Percentiles rank a stretch among this genome's conserved stretches.
These are phyloP conservation scores for Borealophlyctis nickersoniae DNA, from an alignment of 192 early-diverging fungal genomes.

Conservation along the genomic window DNA sequence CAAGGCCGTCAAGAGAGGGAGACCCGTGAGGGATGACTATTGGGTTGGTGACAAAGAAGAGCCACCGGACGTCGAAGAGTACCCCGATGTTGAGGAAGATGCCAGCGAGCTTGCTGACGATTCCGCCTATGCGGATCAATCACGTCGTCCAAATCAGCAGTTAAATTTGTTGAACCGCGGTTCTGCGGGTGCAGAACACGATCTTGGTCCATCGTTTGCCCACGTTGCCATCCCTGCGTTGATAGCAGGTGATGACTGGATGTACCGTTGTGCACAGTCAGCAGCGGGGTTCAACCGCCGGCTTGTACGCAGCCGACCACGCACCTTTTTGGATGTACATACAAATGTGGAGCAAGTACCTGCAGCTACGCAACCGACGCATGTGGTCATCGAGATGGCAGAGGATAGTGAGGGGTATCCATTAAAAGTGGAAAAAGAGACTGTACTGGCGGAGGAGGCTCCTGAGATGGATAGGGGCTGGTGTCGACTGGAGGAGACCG, in stretches of 20 bases:
- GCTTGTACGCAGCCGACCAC: conserved; percentile 25
- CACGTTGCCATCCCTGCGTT: conserved; percentile 14
- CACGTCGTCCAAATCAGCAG: neutral
- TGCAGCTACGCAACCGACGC: conserved; percentile 31
- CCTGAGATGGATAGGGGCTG: conserved; percentile 9
- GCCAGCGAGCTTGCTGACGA: neutral
- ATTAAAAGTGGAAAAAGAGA: conserved; percentile 10
- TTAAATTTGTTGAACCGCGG: neutral
- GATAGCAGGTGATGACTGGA: conserved; percentile 20
- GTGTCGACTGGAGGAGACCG: neutral
- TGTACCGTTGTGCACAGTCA: conserved; percentile 35
- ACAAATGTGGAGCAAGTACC: conserved; percentile 51
- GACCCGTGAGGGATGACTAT: conserved; percentile 51
- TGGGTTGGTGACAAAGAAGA: conserved; percentile 41
- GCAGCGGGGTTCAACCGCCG: conserved; percentile 52
- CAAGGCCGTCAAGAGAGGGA: conserved; percentile 38
- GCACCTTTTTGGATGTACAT: conserved; percentile 41
- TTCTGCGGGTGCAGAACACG: too few species aligned
- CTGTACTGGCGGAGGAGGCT: conserved; percentile 1
- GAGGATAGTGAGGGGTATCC: conserved; percentile 16
- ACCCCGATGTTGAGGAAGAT: conserved; percentile 26
- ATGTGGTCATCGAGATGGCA: conserved; percentile 32
- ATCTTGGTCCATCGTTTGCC: too few species aligned
- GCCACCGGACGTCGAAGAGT: conserved; percentile 32
- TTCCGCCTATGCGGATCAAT: neutral